A percentile compares a stretch with the other conserved stretches of the same genome.
These are phyloP conservation scores for Artemisia argyi DNA, from an alignment of 129 eudicot genomes.

Conservation along the genomic window DNA sequence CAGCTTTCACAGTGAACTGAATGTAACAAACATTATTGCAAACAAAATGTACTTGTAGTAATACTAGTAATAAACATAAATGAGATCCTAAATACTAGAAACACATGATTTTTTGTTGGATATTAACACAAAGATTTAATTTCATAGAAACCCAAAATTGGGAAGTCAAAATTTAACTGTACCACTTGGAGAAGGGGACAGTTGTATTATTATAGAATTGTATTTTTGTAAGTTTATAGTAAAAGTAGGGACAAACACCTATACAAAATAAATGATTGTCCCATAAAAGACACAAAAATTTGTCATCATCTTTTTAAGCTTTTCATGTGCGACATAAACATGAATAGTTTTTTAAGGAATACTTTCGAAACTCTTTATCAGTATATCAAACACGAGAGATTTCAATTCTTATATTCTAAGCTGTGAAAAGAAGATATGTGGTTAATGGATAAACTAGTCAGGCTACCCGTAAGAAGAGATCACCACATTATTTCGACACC, in stretches of 20 bases:
- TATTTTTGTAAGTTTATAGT: conserved; percentile 35
- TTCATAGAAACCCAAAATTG: neutral
- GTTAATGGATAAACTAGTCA: neutral
- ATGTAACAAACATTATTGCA: no score
- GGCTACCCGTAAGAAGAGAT: no score
- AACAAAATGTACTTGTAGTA: no score
- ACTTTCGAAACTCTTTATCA: neutral
- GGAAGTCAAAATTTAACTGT: conserved; percentile 32
- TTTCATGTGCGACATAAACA: conserved; percentile 18
- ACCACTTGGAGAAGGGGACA: conserved; percentile 36
- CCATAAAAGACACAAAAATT: conserved; percentile 35
- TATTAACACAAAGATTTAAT: no score
- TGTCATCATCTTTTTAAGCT: conserved; percentile 36
- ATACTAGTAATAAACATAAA: no score
- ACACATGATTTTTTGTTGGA: no score
- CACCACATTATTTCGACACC: no score
- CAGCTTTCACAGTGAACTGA: no score
- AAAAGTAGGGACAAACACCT: conserved; percentile 40
- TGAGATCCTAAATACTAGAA: no score
- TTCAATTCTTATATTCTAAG: neutral
- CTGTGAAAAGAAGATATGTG: no score
- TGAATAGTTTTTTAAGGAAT: neutral
- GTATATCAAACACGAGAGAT: neutral
- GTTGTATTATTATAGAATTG: conserved; percentile 42
- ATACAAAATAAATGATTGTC: conserved; percentile 34